Conservation (phyloP, 2,329 filamentous ascomycete genomes). For the Aspergillus sp. region DNA sequence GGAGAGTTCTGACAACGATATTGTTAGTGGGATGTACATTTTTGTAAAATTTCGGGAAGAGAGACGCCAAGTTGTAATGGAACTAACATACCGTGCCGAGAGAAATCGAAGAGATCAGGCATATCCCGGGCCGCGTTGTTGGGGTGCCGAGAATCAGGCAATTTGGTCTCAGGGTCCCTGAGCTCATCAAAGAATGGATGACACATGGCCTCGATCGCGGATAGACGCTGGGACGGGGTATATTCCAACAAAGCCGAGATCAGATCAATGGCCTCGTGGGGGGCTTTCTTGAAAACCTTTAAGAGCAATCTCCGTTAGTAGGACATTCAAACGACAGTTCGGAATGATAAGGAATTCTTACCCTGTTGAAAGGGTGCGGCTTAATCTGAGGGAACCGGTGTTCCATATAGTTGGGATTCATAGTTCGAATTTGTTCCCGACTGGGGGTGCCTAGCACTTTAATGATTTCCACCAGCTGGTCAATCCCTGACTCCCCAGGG, state of each 20-base stretch:
- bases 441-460: slow-evolving; percentile 96
- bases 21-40: slow-evolving; percentile 7
- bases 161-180: slow-evolving; percentile 77
- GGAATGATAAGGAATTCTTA: slow-evolving; percentile 20
- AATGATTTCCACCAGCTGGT: slow-evolving; percentile 98
- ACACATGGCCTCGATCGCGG: slow-evolving; percentile 91
- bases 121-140: slow-evolving; percentile 72
- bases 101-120: slow-evolving; percentile 86
- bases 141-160: slow-evolving; percentile 89
- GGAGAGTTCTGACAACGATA: slow-evolving; percentile 66
- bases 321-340: too few relatives aligned
- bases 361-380: slow-evolving; percentile 96
- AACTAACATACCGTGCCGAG: slow-evolving; percentile 70
- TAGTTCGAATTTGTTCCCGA: slow-evolving; percentile 94
- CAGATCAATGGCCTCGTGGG: slow-evolving; percentile 83
- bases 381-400: slow-evolving; percentile 99
- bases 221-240: slow-evolving; percentile 89
- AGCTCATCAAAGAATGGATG: slow-evolving; percentile 98
- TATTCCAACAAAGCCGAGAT: slow-evolving; percentile 93
- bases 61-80: slow-evolving; percentile 1
- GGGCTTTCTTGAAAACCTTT: slow-evolving; percentile 90
- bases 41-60: too few relatives aligned
- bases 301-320: too few relatives aligned
- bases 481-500: slow-evolving; percentile 95
- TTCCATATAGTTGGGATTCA: slow-evolving; percentile 99